Base-by-base conservation (phyloP, 2,329 filamentous ascomycete species). In the Neofusicoccum sp. region DNA sequence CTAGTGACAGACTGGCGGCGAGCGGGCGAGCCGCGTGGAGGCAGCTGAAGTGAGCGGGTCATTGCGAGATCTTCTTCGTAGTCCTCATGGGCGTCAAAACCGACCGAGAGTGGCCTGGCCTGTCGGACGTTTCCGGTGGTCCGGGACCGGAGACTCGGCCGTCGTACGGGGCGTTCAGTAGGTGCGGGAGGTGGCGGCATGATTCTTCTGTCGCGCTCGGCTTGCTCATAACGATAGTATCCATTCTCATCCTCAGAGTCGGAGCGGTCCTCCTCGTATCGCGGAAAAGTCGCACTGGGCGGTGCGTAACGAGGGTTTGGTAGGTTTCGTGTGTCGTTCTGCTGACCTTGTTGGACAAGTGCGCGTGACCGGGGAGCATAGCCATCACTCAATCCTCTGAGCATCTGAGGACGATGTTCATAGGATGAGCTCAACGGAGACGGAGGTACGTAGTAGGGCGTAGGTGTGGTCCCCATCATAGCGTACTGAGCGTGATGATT, bases 381-480 rank as follows among this genome's bases (percentile, higher is more conserved):
- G 1, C 39, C 31, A 4, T 58, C 54, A 37, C 9, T 58, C 4
- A 28, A 8, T 36, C 54, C 33, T 44, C 54, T 58, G 14, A 12
- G 29, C 29, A 52, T 28, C 9, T 16, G 31, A 37, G 48, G 37
- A 14, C 59, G 58, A 14, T 8, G 11, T 5, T 54, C 59, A 14
- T 28, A 52, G 5, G 37, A 54, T 37, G 37, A 29, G 36, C 37
- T 47, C 1, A 54, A 6, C 5, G 59, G 59, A 28, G 59, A 62
- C 7, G 37, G 48, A 36, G 49, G 48, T 29, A 36, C 41, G 60
- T 70, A 63, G 36, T 31, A 36, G 49, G 49, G 52, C 60, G 71
- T 60, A 66, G 67, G 52, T 43, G 65, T 66, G 39, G 43, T 61
- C 1, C 62, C 65, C 62, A 68, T 64, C 63, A 67, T 65, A 44